These are phyloP conservation scores for Hemileccinum rubropunctum DNA, from an alignment of 768 basidiomycete genomes.

Conservation along the genomic window DNA sequence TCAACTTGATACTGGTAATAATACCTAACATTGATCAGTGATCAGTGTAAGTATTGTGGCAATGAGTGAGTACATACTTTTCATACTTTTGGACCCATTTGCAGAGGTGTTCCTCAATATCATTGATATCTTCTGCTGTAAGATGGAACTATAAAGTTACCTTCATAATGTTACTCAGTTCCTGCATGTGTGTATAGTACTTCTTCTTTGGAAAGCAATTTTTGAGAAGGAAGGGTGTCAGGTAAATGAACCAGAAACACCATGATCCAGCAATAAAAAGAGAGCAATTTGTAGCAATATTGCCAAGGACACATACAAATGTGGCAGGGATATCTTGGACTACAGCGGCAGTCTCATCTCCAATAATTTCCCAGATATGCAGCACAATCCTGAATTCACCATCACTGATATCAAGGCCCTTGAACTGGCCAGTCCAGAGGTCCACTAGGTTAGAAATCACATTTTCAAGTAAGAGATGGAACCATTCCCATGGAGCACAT, in stretches of 20 bases:
- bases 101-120: not conserved
- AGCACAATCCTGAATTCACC: slow-evolving; percentile 28
- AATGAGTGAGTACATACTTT: not conserved
- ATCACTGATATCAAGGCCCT: slow-evolving; percentile 32
- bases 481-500: slow-evolving; percentile 47
- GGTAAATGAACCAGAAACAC: slow-evolving; percentile 19
- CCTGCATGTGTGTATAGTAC: slow-evolving; percentile 11
- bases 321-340: slow-evolving; percentile 28
- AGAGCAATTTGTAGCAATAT: slow-evolving; percentile 26
- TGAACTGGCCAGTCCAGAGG: slow-evolving; percentile 41
- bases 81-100: slow-evolving; percentile 9
- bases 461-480: slow-evolving; percentile 50
- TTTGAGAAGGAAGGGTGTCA: slow-evolving; percentile 17
- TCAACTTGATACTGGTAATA: slow-evolving; percentile 5
- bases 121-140: not conserved
- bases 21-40: slow-evolving; percentile 5
- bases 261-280: slow-evolving; percentile 18
- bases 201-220: slow-evolving; percentile 3
- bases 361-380: slow-evolving; percentile 42
- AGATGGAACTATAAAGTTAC: slow-evolving; percentile 1
- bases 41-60: not conserved
- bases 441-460: slow-evolving; percentile 38
- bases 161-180: slow-evolving; percentile 8
- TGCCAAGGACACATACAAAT: slow-evolving; percentile 28
- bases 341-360: slow-evolving; percentile 27